phyloP scores from a whole-genome alignment of 2,329 filamentous ascomycete species.

The Pestalotiopsis sp. region DNA sequence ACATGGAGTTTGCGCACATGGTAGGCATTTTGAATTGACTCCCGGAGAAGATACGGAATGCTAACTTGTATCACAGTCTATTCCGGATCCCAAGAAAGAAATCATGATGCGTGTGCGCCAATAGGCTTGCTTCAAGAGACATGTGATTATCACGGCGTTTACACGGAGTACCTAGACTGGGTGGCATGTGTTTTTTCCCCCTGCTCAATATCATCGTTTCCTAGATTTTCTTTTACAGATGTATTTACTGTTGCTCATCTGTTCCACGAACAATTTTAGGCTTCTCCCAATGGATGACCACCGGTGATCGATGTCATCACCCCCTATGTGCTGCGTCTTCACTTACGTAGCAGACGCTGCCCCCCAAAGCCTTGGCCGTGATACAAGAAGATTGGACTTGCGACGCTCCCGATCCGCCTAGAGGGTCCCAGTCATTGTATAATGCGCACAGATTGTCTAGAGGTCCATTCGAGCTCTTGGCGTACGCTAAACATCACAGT shows the following conservation, averaged over 20 bases:
- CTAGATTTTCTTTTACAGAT: too few relatives aligned
- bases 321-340: too few relatives aligned
- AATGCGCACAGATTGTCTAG: neutral
- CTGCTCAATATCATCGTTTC: too few relatives aligned
- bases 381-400: neutral
- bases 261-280: too few relatives aligned
- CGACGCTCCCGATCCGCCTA: neutral
- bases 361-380: too few relatives aligned
- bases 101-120: neutral
- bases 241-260: too few relatives aligned
- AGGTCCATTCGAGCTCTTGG: neutral
- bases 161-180: too few relatives aligned
- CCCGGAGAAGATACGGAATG: neutral
- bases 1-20: constrained; percentile 10
- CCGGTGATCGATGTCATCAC: too few relatives aligned
- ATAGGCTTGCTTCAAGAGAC: neutral
- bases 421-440: neutral
- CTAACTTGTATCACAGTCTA: neutral
- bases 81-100: neutral
- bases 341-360: too few relatives aligned
- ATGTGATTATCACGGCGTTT: too few relatives aligned
- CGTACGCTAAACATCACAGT: neutral
- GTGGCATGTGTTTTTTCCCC: too few relatives aligned
- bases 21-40: neutral
- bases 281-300: too few relatives aligned